A percentile compares a stretch with the other conserved stretches of the same genome.
Conservation (phyloP, 306 rosid genomes). For the Ochetophila trinervis region DNA sequence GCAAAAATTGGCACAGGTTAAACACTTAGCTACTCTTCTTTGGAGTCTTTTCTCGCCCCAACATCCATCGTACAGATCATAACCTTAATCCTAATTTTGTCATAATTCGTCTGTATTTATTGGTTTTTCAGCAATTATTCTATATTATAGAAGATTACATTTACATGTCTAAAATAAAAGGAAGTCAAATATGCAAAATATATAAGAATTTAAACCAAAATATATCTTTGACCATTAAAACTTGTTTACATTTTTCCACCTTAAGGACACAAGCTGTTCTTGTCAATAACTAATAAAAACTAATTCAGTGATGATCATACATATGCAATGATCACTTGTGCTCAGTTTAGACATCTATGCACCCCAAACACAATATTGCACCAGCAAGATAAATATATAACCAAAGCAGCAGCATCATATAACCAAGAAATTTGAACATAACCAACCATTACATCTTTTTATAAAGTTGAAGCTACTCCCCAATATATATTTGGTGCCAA, state of each 20-base stretch:
- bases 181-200: too few species aligned
- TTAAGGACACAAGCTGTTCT: constrained; percentile 7
- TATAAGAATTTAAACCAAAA: neutral
- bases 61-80: too few species aligned
- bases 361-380: constrained; percentile 27
- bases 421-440: constrained; percentile 19
- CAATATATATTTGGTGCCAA: constrained; percentile 2
- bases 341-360: constrained; percentile 9
- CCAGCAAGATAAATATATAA: constrained; percentile 1
- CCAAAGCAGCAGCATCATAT: constrained; percentile 23
- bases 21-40: too few species aligned
- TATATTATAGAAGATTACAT: too few species aligned
- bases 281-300: constrained; percentile 24
- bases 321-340: constrained; percentile 2
- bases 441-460: constrained; percentile 22
- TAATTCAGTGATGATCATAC: constrained; percentile 13
- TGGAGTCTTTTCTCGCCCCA: too few species aligned
- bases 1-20: too few species aligned
- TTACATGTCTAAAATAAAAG: too few species aligned
- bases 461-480: constrained; percentile 20
- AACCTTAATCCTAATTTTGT: too few species aligned
- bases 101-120: too few species aligned
- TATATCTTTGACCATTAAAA: neutral
- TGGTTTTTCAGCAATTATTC: too few species aligned
- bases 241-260: constrained; percentile 24